These are phyloP conservation scores for Aureobasidium zeae DNA, from an alignment of 2,329 filamentous ascomycete species.

Conservation along the genomic window DNA sequence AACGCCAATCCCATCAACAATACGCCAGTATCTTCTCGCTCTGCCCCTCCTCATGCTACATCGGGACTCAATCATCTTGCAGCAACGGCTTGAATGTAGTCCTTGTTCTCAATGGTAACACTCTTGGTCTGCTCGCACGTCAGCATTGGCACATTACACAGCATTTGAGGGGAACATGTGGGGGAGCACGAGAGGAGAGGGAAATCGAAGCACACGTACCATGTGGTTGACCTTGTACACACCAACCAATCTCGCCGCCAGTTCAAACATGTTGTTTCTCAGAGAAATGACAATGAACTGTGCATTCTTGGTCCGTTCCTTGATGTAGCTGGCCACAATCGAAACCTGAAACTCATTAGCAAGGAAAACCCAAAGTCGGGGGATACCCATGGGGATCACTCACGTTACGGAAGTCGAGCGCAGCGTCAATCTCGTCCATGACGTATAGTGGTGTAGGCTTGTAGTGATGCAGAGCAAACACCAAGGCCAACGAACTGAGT, in stretches of 20 bases:
- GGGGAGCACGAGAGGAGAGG: no score
- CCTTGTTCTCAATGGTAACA: conserved; percentile 44
- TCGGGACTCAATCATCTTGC: background rate
- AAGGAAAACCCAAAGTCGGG: background rate
- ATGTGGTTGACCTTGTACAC: conserved; percentile 99
- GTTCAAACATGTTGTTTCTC: conserved; percentile 99
- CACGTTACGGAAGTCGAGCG: conserved; percentile 94
- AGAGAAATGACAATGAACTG: conserved; percentile 98
- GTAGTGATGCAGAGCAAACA: conserved; percentile 98
- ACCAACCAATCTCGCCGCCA: conserved; percentile 87
- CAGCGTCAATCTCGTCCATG: conserved; percentile 99
- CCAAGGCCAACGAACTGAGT: conserved; percentile 78
- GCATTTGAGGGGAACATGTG: no score
- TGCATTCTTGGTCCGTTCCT: conserved; percentile 96
- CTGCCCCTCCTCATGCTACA: no score
- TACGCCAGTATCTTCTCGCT: background rate
- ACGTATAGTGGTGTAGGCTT: conserved; percentile 96
- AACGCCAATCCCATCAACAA: background rate
- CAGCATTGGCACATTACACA: background rate
- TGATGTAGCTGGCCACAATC: conserved; percentile 98
- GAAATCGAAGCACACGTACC: no score
- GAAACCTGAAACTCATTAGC: conserved; percentile 56
- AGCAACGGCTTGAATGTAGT: conserved; percentile 32
- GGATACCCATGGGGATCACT: conserved; percentile 37
- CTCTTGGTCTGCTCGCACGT: conserved; percentile 39